Evolutionary conservation across 1,139 yeast species (phyloP), one percentile per base, ranked within the genome.

Genomic region (Hansenula anomala): DNA sequence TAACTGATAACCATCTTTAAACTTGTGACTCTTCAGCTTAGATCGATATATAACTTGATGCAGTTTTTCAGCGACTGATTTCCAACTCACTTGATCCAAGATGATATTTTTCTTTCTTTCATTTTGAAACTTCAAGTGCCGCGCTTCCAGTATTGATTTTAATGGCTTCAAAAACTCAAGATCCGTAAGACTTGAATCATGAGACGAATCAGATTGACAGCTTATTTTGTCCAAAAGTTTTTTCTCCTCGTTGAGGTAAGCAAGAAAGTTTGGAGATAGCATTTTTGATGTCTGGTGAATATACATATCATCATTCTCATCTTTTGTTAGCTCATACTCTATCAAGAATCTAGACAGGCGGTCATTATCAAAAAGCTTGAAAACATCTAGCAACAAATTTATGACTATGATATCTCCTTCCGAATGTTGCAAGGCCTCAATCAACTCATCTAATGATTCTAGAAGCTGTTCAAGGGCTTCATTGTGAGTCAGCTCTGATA

Each of bases 391-490:
- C 23, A 82, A 55, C 0, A 75, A 56, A 7, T 67, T 62, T 11
- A 80, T 63, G 1, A 80, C 63, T 9, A 67, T 60, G 15, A 71
- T 69, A 48, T 83, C 94, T 0, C 82, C 85, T 41, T 79, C 85
- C 25, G 76, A 78, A 56, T 80, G 81, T 30, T 76, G 68, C 11
- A 80, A 60, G 0, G 84, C 71, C 16, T 74, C 69, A 6, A 69
- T 51, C 39, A 83, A 59, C 48, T 81, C 86, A 40, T 78, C 84
- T 14, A 81, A 57, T 0, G 66, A 60, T 24, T 61, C 61, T 18
- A 66, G 40, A 15, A 71, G 53, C 14, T 59, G 48, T 6, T 60
- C 63, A 17, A 61, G 61, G n/a, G 58, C 34, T 15, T 52, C 56
- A 9, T 45, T 44, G 1, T 55, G 36, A 3, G 46, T 47, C 49